Evolutionary conservation across 257 asterid species (phyloP).

Genomic region (Scutellaria galericulata): DNA sequence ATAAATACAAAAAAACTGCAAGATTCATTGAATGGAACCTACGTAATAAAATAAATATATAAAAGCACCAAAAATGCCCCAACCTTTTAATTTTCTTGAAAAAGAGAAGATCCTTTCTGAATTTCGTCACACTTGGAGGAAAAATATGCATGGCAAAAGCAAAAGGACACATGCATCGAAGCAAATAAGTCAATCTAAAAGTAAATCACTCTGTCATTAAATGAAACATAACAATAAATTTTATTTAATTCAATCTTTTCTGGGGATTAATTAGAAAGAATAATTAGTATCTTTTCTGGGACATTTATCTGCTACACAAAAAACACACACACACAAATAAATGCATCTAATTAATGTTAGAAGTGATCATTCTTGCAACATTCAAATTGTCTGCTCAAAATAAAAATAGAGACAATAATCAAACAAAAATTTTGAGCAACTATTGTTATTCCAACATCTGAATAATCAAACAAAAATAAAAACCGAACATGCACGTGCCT

Average conservation of each 20-base stretch:
- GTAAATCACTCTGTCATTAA: neutral
- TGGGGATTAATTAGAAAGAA: neutral
- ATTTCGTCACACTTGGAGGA: constrained; percentile 41
- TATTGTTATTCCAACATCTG: too few species aligned
- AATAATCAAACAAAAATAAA: neutral
- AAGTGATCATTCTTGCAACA: constrained; percentile 10
- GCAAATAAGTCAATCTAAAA: constrained; percentile 17
- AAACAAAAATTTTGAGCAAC: neutral
- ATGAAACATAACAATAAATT: constrained; percentile 16
- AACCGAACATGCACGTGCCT: constrained; percentile 39
- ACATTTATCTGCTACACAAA: constrained; percentile 2
- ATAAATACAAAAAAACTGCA: constrained; percentile 10
- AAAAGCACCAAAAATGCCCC: constrained; percentile 24
- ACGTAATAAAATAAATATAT: neutral
- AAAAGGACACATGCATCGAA: constrained; percentile 33
- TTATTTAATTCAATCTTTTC: neutral
- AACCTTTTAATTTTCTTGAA: constrained; percentile 10
- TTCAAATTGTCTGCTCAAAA: constrained; percentile 25
- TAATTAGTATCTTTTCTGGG: neutral
- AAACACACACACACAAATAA: neutral
- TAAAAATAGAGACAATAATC: constrained; percentile 23
- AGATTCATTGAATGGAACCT: constrained; percentile 42
- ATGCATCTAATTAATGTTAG: constrained; percentile 11
- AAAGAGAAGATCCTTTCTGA: constrained; percentile 40
- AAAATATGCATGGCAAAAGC: constrained; percentile 40